Conservation (phyloP, 2,329 filamentous ascomycete genomes). For the Endocalyx cinctus region DNA sequence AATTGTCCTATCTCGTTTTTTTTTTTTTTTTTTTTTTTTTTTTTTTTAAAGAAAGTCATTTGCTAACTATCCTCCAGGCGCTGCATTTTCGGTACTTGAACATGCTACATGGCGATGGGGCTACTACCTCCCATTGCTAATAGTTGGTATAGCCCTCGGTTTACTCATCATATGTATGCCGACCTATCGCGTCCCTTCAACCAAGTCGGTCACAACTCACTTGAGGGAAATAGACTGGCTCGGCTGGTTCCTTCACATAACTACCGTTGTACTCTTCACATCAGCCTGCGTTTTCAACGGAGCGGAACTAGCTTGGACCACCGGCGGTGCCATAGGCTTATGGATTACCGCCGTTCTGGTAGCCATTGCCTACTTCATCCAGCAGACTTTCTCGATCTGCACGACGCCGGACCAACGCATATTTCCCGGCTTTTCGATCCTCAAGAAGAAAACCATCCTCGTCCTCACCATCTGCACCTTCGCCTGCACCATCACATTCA, state of each 20-base stretch:
- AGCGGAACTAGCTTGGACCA: slow-evolving; percentile 42
- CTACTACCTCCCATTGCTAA: slow-evolving; percentile 15
- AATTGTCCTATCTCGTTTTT: slow-evolving; percentile 19
- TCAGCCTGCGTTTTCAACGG: slow-evolving; percentile 49
- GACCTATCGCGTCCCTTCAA: slow-evolving; percentile 21
- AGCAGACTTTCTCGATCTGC: slow-evolving; percentile 41
- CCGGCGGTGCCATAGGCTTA: slow-evolving; percentile 37
- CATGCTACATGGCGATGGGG: slow-evolving; percentile 37
- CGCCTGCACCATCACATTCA: slow-evolving; percentile 31
- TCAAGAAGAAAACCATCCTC: slow-evolving; percentile 32
- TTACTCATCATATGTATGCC: slow-evolving; percentile 41
- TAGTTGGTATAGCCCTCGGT: slow-evolving; percentile 7
- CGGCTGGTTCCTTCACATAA: slow-evolving; percentile 24
- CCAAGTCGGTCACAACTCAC: slow-evolving; percentile 9
- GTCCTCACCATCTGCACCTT: slow-evolving; percentile 38
- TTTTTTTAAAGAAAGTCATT: no score
- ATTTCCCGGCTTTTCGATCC: slow-evolving; percentile 39
- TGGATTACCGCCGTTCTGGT: slow-evolving; percentile 43
- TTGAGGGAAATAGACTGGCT: slow-evolving; percentile 26
- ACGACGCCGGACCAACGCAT: slow-evolving; percentile 38
- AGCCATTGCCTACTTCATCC: slow-evolving; percentile 38
- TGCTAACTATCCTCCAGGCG: no score
- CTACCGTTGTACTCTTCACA: slow-evolving; percentile 33
- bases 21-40: no score
- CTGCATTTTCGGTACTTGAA: slow-evolving; percentile 28